Evolutionary conservation across 1,284 basidiomycete genomes (phyloP).

Genomic region (Meira nashicola): DNA sequence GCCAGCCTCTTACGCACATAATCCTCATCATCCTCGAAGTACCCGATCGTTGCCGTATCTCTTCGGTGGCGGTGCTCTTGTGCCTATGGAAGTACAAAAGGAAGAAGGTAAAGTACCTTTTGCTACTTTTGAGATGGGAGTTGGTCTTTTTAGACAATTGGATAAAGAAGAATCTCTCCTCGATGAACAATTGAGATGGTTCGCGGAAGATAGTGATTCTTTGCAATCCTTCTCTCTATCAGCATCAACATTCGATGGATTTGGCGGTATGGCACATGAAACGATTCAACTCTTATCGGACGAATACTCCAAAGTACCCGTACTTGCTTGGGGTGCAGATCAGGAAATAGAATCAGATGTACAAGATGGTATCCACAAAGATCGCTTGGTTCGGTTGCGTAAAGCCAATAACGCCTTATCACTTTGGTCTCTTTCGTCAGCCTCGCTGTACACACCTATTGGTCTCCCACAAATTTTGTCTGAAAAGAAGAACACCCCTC

Average conservation of each 20-base stretch:
- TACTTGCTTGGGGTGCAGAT: conserved; percentile 29
- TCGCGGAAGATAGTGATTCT: conserved; percentile 43
- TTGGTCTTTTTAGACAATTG: not conserved
- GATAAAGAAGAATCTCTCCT: conserved; percentile 34
- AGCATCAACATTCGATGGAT: conserved; percentile 36
- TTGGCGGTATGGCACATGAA: conserved; percentile 29
- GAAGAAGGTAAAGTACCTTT: conserved; percentile 26
- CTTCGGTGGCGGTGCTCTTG: conserved; percentile 4
- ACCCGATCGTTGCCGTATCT: not conserved
- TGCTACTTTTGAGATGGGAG: conserved; percentile 10
- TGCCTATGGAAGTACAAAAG: conserved; percentile 20
- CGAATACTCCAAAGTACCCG: conserved; percentile 39
- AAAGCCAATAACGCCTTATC: conserved; percentile 37
- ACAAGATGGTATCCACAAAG: not conserved
- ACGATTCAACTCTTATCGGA: conserved; percentile 36
- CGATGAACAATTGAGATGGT: conserved; percentile 43
- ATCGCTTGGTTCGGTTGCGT: conserved; percentile 15
- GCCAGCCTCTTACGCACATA: conserved; percentile 4
- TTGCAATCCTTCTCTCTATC: conserved; percentile 42
- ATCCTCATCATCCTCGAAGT: conserved; percentile 7
- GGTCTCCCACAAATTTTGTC: not conserved
- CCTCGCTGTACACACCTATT: conserved; percentile 28
- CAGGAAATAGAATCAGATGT: not conserved
- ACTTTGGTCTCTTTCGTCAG: conserved; percentile 17
- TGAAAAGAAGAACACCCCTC: not conserved